Conservation (phyloP, 2,329 filamentous ascomycete genomes). For the Colletotrichum endophyticum region DNA sequence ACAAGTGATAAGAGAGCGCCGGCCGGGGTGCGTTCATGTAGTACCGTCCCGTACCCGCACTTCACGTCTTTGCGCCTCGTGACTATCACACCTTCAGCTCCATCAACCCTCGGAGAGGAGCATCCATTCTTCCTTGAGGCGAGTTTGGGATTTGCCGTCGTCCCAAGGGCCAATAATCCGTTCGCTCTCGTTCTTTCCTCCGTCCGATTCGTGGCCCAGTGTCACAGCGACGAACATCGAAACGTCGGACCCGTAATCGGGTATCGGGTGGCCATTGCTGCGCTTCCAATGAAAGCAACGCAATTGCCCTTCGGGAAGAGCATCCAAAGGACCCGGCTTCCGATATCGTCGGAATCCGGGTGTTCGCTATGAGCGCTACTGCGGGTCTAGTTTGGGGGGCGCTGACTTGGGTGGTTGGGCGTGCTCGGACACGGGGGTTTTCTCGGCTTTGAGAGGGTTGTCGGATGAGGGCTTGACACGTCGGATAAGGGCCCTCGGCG, state of each 20-base stretch:
- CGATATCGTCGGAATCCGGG: background rate
- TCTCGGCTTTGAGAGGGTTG: background rate
- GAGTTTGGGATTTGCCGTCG: background rate
- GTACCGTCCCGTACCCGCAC: background rate
- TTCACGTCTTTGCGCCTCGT: background rate
- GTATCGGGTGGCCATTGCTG: background rate
- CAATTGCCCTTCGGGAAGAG: background rate
- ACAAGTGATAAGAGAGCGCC: background rate
- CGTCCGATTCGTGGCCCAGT: background rate
- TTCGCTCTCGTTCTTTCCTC: background rate
- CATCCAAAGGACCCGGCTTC: background rate
- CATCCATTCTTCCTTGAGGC: background rate
- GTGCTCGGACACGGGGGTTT: background rate
- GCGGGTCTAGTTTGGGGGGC: background rate
- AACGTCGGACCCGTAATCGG: conserved; percentile 12
- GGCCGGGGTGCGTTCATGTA: background rate
- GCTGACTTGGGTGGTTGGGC: background rate
- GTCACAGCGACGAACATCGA: background rate
- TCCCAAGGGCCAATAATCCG: background rate
- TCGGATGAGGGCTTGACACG: conserved; percentile 13
- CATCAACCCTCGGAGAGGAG: background rate
- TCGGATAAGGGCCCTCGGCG: conserved; percentile 1
- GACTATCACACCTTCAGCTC: background rate
- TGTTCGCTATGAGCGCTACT: background rate
- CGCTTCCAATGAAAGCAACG: background rate